Evolutionary conservation across 176 grass and related monocot species (phyloP).

Genomic region (Sorghum bicolor): Sorghum_bicolor_NCBIv3 NC_012870.2:9962501-9963000

Average conservation of each 20-base stretch:
- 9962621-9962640: slow-evolving; percentile 56
- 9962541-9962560: neutral
- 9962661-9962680: slow-evolving; percentile 78
- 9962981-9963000: slow-evolving; percentile 22
- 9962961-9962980: slow-evolving; percentile 5
- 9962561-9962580: neutral
- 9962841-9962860: neutral
- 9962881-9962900: neutral
- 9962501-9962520: slow-evolving; percentile 79
- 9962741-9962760: slow-evolving; percentile 26
- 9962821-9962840: slow-evolving; percentile 31
- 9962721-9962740: neutral
- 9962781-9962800: slow-evolving; percentile 85
- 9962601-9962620: slow-evolving; percentile 35
- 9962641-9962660: slow-evolving; percentile 68
- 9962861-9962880: neutral
- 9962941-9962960: neutral
- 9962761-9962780: slow-evolving; percentile 67
- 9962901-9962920: neutral
- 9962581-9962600: neutral
- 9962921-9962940: neutral
- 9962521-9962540: slow-evolving; percentile 89
- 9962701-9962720: neutral
- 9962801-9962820: slow-evolving; percentile 80
- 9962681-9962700: slow-evolving; percentile 64